These are phyloP conservation scores for Scleroderma citrinum DNA, from an alignment of 768 basidiomycete genomes.

Conservation along the genomic window DNA sequence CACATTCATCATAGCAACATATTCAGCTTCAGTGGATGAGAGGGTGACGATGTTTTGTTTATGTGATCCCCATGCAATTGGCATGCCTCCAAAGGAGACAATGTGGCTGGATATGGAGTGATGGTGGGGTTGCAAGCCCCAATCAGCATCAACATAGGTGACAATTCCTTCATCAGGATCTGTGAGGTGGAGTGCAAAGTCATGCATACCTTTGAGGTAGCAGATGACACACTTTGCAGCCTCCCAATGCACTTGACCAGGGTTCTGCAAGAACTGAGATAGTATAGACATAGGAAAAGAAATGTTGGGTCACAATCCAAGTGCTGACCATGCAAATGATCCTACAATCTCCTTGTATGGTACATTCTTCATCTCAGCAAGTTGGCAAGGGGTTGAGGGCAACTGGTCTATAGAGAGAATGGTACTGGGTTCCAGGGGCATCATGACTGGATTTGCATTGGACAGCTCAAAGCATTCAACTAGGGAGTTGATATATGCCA, in stretches of 20 bases:
- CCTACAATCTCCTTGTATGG: constrained; percentile 25
- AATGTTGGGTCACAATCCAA: constrained; percentile 26
- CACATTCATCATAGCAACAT: neutral
- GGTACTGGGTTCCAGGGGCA: neutral
- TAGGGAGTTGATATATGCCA: constrained; percentile 18
- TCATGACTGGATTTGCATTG: neutral
- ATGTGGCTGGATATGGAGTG: constrained; percentile 1
- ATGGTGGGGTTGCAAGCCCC: neutral
- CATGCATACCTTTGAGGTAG: constrained; percentile 22
- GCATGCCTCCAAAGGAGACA: neutral
- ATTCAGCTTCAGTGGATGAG: neutral
- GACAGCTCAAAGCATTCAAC: neutral
- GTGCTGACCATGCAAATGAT: constrained; percentile 23
- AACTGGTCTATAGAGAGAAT: neutral
- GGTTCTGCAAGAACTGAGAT: constrained; percentile 18
- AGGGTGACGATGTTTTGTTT: neutral
- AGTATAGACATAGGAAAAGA: constrained; percentile 20
- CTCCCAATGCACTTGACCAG: constrained; percentile 18
- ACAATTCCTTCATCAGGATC: neutral
- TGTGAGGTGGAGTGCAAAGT: constrained; percentile 8
- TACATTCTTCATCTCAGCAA: constrained; percentile 2
- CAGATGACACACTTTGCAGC: constrained; percentile 22
- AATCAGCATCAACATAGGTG: neutral
- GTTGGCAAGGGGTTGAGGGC: neutral
- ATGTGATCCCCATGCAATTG: neutral